Percentiles rank a stretch among this genome's conserved stretches.
phyloP scores from a whole-genome alignment of 2,329 filamentous ascomycete genomes.

The Paecilomyces formosus region DNA sequence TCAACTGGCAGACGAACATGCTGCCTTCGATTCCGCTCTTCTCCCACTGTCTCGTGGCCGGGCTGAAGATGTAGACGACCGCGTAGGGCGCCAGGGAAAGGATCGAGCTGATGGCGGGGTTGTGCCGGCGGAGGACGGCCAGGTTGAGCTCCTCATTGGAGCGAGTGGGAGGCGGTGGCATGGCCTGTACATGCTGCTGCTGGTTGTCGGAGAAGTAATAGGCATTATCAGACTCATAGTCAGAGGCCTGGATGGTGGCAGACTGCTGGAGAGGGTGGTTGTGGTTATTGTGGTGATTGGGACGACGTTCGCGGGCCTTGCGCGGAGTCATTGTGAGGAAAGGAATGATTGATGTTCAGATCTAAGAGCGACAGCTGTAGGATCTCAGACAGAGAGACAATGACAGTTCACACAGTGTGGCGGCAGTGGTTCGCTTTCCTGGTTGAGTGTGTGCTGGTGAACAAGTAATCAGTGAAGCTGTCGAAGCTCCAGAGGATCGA shows the following conservation, averaged over 20 bases:
- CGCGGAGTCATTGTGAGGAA: slow-evolving; percentile 21
- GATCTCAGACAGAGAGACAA: not conserved
- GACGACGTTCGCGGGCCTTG: slow-evolving; percentile 19
- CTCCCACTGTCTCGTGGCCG: slow-evolving; percentile 64
- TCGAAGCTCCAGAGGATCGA: not conserved
- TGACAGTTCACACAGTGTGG: not conserved
- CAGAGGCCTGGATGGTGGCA: slow-evolving; percentile 27
- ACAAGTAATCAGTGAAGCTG: not conserved
- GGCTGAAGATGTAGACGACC: slow-evolving; percentile 74
- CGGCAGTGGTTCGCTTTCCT: not conserved
- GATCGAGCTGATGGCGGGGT: slow-evolving; percentile 65
- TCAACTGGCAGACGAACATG: slow-evolving; percentile 72
- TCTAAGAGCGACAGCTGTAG: not conserved
- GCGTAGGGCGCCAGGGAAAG: slow-evolving; percentile 77
- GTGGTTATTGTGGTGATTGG: slow-evolving; percentile 18
- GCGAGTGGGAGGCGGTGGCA: slow-evolving; percentile 43
- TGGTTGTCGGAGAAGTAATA: slow-evolving; percentile 37
- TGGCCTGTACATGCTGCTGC: slow-evolving; percentile 15
- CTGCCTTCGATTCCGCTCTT: slow-evolving; percentile 81
- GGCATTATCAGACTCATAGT: slow-evolving; percentile 61
- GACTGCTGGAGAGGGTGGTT: slow-evolving; percentile 8
- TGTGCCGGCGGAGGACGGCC: slow-evolving; percentile 71
- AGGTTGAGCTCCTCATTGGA: slow-evolving; percentile 85
- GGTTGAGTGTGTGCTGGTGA: not conserved
- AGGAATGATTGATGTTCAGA: not conserved